Conservation (phyloP, 2,329 filamentous ascomycete genomes). For the Arachnomyces sp. region DNA sequence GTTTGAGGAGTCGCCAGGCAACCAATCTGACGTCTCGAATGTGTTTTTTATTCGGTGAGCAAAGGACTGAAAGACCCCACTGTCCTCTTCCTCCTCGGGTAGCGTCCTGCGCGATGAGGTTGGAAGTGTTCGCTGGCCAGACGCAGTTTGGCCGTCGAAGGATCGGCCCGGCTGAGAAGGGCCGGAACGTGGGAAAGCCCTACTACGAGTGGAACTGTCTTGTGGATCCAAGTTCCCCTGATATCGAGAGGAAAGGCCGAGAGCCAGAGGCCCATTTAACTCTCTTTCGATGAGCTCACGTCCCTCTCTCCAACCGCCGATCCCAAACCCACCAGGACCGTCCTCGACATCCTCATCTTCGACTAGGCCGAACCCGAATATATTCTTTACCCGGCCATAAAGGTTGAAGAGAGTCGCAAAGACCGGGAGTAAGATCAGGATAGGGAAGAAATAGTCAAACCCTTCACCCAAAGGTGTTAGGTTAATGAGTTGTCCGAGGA, state of each 20-base stretch:
- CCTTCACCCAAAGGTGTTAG: slow-evolving; percentile 72
- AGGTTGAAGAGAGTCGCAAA: slow-evolving; percentile 79
- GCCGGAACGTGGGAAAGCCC: too few species aligned
- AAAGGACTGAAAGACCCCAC: slow-evolving; percentile 75
- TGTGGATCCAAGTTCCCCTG: too few species aligned
- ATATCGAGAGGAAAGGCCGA: slow-evolving; percentile 30
- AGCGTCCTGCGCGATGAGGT: slow-evolving; percentile 2
- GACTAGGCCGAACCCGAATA: slow-evolving; percentile 70
- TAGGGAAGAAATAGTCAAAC: slow-evolving; percentile 83
- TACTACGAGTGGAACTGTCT: too few species aligned
- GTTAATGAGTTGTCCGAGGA: slow-evolving; percentile 75
- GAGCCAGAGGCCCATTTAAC: slow-evolving; percentile 52
- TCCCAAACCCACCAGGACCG: slow-evolving; percentile 58
- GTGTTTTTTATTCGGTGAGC: slow-evolving; percentile 86
- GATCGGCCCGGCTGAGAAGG: not conserved
- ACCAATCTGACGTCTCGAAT: slow-evolving; percentile 77
- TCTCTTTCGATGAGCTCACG: slow-evolving; percentile 84
- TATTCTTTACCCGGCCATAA: slow-evolving; percentile 69
- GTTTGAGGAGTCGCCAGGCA: slow-evolving; percentile 59
- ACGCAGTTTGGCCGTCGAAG: slow-evolving; percentile 4
- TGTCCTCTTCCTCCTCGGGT: slow-evolving; percentile 56
- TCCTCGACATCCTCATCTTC: slow-evolving; percentile 59
- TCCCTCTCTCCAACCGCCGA: slow-evolving; percentile 84
- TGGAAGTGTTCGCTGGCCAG: slow-evolving; percentile 2
- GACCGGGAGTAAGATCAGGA: slow-evolving; percentile 78